Percentiles rank a stretch among this genome's conserved stretches.
phyloP scores from a whole-genome alignment of 768 basidiomycete genomes.

The Mycena albidolilacea region DNA sequence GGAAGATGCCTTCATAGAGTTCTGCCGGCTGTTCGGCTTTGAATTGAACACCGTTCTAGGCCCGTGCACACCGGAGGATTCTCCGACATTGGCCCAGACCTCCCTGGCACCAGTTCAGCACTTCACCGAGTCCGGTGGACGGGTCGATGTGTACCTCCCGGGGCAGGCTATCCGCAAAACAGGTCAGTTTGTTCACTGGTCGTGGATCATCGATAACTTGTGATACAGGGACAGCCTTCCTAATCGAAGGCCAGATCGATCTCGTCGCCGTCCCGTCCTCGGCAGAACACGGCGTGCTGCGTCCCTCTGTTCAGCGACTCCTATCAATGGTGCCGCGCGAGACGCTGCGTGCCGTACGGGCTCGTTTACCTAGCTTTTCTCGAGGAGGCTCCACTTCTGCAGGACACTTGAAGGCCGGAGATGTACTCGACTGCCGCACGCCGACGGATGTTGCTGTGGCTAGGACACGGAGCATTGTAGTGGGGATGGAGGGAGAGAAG shows the following conservation, averaged over 20 bases:
- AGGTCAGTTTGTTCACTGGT: neutral
- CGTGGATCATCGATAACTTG: neutral
- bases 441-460: neutral
- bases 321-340: constrained; percentile 19
- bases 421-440: neutral
- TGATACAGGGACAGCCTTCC: neutral
- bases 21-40: constrained; percentile 15
- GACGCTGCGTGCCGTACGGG: constrained; percentile 11
- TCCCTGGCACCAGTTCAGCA: neutral
- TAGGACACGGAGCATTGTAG: neutral
- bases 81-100: neutral
- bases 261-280: neutral
- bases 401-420: neutral
- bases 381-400: too few species aligned
- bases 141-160: neutral
- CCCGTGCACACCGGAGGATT: neutral
- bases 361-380: neutral
- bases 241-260: constrained; percentile 10
- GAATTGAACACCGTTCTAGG: neutral
- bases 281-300: neutral
- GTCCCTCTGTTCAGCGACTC: constrained; percentile 10
- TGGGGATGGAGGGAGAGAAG: neutral
- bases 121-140: neutral
- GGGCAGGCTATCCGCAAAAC: neutral
- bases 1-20: neutral